Percentiles rank a stretch among this genome's conserved stretches.
These are phyloP conservation scores for Uncinocarpus reesii DNA, from an alignment of 2,329 filamentous ascomycete genomes.

Conservation along the genomic window DNA sequence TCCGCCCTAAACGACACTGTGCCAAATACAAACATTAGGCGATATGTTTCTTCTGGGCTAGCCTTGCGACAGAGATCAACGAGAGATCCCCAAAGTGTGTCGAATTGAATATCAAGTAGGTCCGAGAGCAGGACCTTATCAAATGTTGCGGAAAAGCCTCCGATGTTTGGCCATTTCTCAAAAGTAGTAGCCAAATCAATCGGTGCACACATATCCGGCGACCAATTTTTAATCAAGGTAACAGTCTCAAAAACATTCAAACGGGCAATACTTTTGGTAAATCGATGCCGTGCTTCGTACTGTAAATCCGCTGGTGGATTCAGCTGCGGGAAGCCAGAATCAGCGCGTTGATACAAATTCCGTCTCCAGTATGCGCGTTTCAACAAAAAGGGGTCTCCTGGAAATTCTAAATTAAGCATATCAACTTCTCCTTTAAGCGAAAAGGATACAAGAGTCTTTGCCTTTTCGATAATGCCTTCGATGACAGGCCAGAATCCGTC, in stretches of 20 bases:
- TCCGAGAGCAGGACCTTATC: slow-evolving; percentile 14
- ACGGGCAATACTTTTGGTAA: not conserved
- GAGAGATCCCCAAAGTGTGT: slow-evolving; percentile 9
- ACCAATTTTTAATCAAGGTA: slow-evolving; percentile 11
- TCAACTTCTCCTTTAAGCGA: slow-evolving; percentile 5
- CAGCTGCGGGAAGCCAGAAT: slow-evolving; percentile 8
- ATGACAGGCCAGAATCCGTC: slow-evolving; percentile 22
- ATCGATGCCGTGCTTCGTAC: slow-evolving; percentile 12
- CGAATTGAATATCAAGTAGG: slow-evolving; percentile 12
- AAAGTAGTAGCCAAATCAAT: slow-evolving; percentile 9
- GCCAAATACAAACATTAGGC: slow-evolving; percentile 25
- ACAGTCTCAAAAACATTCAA: slow-evolving; percentile 12
- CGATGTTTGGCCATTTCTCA: slow-evolving; percentile 14
- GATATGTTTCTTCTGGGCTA: slow-evolving; percentile 18
- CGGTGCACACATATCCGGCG: slow-evolving; percentile 2
- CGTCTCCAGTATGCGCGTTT: slow-evolving; percentile 12
- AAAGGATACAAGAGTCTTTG: slow-evolving; percentile 8
- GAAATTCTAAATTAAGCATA: not conserved
- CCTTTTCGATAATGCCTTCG: slow-evolving; percentile 9
- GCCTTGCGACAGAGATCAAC: slow-evolving; percentile 14
- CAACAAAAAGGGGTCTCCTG: slow-evolving; percentile 9
- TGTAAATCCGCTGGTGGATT: not conserved
- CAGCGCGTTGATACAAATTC: slow-evolving; percentile 8
- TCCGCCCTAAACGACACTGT: slow-evolving; percentile 22
- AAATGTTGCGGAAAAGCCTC: slow-evolving; percentile 11